Evolutionary conservation across 2,329 filamentous ascomycete species (phyloP).

Genomic region (Fonsecaea nubica): DNA sequence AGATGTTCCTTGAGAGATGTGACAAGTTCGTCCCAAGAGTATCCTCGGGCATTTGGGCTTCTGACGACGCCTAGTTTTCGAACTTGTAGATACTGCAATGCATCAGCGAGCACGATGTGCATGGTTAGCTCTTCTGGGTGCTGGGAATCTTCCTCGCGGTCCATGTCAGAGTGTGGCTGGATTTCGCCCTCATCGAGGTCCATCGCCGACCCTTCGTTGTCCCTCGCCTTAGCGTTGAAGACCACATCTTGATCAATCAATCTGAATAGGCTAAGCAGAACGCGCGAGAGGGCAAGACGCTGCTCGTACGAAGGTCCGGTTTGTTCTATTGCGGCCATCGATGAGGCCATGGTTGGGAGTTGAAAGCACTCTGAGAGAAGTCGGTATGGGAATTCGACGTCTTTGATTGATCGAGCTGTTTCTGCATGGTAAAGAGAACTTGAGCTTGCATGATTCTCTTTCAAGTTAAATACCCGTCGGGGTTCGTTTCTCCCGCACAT

Average conservation of each 20-base stretch:
- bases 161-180: neutral
- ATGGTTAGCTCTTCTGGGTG: conserved; percentile 7
- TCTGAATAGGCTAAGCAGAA: neutral
- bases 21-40: conserved; percentile 8
- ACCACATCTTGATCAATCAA: conserved; percentile 1
- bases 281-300: neutral
- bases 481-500: neutral
- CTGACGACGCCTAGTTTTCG: neutral
- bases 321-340: neutral
- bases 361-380: neutral
- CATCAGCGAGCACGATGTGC: conserved; percentile 6
- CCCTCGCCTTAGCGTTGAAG: neutral
- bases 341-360: neutral
- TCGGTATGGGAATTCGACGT: neutral
- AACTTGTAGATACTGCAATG: conserved; percentile 16
- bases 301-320: neutral
- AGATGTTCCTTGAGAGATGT: neutral
- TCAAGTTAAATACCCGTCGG: neutral
- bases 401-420: neutral
- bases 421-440: neutral
- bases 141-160: neutral
- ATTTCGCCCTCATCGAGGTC: neutral
- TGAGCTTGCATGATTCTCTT: neutral
- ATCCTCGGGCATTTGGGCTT: neutral
- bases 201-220: neutral